Evolutionary conservation across 2,329 filamentous ascomycete genomes (phyloP), one percentile per base, ranked within the genome.

Genomic region (Diaporthe humulicola): DNA sequence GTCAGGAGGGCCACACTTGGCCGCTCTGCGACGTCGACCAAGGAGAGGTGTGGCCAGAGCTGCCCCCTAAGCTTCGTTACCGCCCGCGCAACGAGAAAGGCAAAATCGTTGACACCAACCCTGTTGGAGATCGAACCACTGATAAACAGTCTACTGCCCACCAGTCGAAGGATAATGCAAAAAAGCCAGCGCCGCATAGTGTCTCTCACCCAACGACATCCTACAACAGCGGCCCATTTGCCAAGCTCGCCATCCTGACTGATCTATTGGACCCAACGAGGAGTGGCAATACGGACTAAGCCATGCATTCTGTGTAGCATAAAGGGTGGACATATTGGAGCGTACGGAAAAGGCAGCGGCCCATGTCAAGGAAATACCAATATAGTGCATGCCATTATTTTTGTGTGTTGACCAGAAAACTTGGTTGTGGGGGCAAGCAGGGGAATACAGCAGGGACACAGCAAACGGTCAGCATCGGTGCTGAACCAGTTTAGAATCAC

Each of bases 81-180:
- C 33, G 8, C 10, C 2, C 25, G 12, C 15, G 28, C 30, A 33
- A 28, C 1, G 5, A 38, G 5, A 28, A 19, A 28, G 1, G 14
- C 1, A n/a, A 54, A n/a, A 30, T 2, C 4, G 17, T 1, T 3
- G 14, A 36, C 22, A 14, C 22, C 1, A 15, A 5, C 0, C 19
- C 19, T 8, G 1, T 15, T 2, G n/a, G 12, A 30, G 22, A 38
- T n/a, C 30, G 19, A n/a, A 4, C 33, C 9, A 0, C 15, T 30
- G 10, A 14, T 14, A 8, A 19, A 25, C 2, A 19, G 28, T 22
- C 15, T 5, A 50, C 9, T 7, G 0, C 40, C n/a, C 42, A 17
- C 22, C 28, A n/a, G 15, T 50, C 42, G 9, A 17, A 19, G 5
- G 6, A 19, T 14, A 2, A 14, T 7, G 19, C 8, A 22, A 1